Conservation (phyloP, 768 basidiomycete genomes). For the Lactarius vividus region DNA sequence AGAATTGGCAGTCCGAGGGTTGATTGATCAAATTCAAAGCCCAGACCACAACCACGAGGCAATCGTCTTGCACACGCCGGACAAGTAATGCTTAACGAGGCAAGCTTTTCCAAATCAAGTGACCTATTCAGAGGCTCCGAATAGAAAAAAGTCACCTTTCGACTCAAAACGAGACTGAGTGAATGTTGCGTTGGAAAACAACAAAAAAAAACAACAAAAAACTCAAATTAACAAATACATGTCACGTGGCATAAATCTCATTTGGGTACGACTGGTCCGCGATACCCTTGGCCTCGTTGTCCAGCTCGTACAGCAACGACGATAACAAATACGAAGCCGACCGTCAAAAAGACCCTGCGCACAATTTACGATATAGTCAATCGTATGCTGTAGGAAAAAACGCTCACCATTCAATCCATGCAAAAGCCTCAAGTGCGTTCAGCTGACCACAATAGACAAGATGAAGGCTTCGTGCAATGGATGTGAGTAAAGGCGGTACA, state of each 20-base stretch:
- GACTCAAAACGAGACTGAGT: not conserved
- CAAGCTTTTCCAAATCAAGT: not conserved
- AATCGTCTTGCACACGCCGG: not conserved
- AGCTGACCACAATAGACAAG: conserved; percentile 24
- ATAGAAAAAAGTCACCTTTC: not conserved
- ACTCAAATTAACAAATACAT: not conserved
- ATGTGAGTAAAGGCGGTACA: not conserved
- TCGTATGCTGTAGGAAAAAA: not conserved
- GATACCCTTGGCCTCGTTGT: conserved; percentile 20
- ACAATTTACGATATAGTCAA: not conserved
- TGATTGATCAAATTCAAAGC: conserved; percentile 2
- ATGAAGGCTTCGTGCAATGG: not conserved
- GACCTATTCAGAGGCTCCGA: not conserved
- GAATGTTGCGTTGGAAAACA: not conserved
- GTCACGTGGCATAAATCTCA: conserved; percentile 6
- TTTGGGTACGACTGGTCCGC: conserved; percentile 7
- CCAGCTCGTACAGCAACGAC: conserved; percentile 15
- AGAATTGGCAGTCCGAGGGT: not conserved
- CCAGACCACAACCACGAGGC: not conserved
- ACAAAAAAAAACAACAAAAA: not conserved
- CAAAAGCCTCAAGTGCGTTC: conserved; percentile 28
- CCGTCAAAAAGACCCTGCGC: conserved; percentile 24
- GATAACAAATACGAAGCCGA: conserved; percentile 16
- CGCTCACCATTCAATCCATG: conserved; percentile 29
- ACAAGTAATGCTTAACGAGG: not conserved